Base-by-base conservation (phyloP, 2,329 filamentous ascomycete genomes). In the Penicillium griseofulvum region DNA sequence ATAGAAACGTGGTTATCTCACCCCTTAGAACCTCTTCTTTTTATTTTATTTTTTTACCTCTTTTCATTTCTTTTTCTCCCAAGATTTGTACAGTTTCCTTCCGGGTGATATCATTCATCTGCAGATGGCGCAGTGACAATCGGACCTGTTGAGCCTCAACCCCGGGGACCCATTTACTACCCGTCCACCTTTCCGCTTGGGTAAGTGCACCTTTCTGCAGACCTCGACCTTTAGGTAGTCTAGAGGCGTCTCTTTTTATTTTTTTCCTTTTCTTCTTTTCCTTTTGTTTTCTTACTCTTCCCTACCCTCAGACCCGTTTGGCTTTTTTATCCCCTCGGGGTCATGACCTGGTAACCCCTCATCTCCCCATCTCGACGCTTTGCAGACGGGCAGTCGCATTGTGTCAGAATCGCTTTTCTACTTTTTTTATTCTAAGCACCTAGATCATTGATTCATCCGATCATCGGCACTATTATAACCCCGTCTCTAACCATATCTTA, bases 101-200 rank as follows among this genome's bases (percentile, higher is more conserved):
- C 57, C 57, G 43, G 41, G 52, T 24, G 28, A 33, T 45, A 45
- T 46, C 54, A 61, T 56, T 61, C 53, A 55, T 63, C 48, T 60
- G 39, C 52, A 54, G 46, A 54, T 51, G 52, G 52, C 52, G 52
- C 41, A 42, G 45, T 42, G 52, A 51, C 47, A 54, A 39, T 54
- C 33, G 52, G 47, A 51, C 41, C 31, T 44, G 47, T 60, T 66
- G 61, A 66, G 64, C 64, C 60, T 65, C 63, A 63, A 63, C 55
- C 41, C 48, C 37, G 47, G 49, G 38, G 38, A 56, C 56, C 54
- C 49, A 47, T 42, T 46, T 14, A 43, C 49, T 52, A 52, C 54
- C 49, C 49, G 49, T 41, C 37, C 43, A 56, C 54, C 54, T 43
- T 56, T 56, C 42, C 42, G 12, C 47, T 55, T 55, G 39, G 39